Conservation (phyloP, 176 grass and related monocot genomes). For the Lolium multiflorum region DNA sequence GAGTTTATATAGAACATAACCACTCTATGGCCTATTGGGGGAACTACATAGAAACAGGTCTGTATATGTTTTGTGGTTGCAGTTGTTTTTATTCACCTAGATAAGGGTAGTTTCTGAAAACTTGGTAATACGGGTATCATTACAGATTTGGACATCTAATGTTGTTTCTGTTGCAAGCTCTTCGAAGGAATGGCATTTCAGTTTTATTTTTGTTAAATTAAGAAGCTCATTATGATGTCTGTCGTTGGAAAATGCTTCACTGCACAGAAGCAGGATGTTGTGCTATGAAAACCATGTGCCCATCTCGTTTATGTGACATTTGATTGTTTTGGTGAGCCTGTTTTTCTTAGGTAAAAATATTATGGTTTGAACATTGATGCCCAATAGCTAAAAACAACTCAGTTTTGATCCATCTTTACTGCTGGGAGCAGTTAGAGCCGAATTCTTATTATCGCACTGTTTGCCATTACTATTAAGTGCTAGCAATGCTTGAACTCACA, state of each 20-base stretch:
- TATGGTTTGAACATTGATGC: slow-evolving; percentile 15
- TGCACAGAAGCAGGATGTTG: no score
- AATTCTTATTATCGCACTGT: not conserved
- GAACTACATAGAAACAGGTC: not conserved
- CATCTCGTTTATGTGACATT: not conserved
- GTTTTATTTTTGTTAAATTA: not conserved
- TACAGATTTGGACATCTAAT: not conserved
- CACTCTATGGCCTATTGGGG: not conserved
- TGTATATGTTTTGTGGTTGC: not conserved
- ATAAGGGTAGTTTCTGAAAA: slow-evolving; percentile 9
- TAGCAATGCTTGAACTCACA: slow-evolving; percentile 5
- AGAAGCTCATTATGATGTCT: not conserved
- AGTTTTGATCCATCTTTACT: not conserved
- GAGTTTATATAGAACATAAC: not conserved
- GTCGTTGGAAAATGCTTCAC: not conserved
- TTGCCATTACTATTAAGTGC: not conserved
- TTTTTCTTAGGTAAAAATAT: not conserved
- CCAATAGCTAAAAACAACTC: slow-evolving; percentile 3
- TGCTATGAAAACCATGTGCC: not conserved
- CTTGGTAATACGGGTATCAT: not conserved
- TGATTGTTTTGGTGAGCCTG: not conserved
- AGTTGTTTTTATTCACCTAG: slow-evolving; percentile 4
- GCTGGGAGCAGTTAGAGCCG: not conserved
- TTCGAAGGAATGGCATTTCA: not conserved
- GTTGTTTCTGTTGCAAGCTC: not conserved